Conservation (phyloP, 1,139 yeast species). For the Geotrichum klebahnii region DNA sequence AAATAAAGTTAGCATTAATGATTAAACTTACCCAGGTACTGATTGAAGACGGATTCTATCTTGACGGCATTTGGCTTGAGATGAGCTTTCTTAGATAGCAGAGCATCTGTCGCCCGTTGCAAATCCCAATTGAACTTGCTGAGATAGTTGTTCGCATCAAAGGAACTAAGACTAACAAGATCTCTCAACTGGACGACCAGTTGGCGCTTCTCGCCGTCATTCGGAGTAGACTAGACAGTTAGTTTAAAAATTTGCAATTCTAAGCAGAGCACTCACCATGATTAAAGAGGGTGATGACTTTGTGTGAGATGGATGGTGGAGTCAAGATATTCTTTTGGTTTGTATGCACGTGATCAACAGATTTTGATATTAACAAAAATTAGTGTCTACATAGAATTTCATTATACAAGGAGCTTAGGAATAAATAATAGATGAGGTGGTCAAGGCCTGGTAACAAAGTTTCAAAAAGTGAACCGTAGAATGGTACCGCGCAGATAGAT, state of each 20-base stretch:
- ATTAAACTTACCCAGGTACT: conserved; percentile 24
- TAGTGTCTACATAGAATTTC: too few relatives aligned
- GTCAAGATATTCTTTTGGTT: neutral
- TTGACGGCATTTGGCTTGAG: conserved; percentile 10
- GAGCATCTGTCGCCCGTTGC: conserved; percentile 21
- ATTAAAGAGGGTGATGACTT: neutral
- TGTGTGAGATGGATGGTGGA: neutral
- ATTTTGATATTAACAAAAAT: too few relatives aligned
- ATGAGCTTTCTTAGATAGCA: conserved; percentile 7
- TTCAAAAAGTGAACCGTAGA: too few relatives aligned
- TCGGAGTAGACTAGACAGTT: conserved; percentile 8
- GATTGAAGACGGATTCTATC: conserved; percentile 25
- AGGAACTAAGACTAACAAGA: conserved; percentile 1
- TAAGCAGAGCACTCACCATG: conserved; percentile 8
- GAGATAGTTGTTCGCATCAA: conserved; percentile 14
- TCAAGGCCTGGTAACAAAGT: too few relatives aligned
- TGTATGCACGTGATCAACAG: neutral
- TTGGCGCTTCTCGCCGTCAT: conserved; percentile 8
- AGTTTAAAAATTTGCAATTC: neutral
- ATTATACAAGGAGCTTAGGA: too few relatives aligned
- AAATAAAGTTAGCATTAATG: neutral
- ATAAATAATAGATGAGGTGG: too few relatives aligned
- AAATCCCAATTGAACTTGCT: conserved; percentile 22
- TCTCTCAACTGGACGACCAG: conserved; percentile 9
- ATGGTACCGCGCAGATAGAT: too few relatives aligned